Evolutionary conservation across 257 asterid species (phyloP).

Genomic region (Avicennia marina): DNA sequence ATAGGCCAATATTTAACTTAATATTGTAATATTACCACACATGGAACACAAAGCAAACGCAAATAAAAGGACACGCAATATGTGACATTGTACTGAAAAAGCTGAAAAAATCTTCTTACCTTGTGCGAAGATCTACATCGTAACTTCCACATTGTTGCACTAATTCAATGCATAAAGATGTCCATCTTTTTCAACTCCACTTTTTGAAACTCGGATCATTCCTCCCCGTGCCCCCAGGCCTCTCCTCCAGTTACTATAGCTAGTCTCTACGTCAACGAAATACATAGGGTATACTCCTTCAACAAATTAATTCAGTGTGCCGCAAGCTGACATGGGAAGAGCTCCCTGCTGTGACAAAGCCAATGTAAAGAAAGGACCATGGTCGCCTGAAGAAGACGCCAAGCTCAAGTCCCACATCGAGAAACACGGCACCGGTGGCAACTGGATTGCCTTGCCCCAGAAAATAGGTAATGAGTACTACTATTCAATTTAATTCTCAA

Average conservation of each 20-base stretch:
- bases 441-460: conserved; percentile 22
- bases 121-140: too few relatives aligned
- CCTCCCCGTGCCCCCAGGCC: conserved; percentile 28
- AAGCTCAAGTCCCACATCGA: too few relatives aligned
- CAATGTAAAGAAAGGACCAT: conserved; percentile 28
- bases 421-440: too few relatives aligned
- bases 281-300: not conserved
- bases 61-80: too few relatives aligned
- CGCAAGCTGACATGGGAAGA: conserved; percentile 18
- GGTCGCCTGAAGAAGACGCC: too few relatives aligned
- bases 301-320: not conserved
- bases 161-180: conserved; percentile 18
- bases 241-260: conserved; percentile 47
- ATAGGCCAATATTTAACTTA: too few relatives aligned
- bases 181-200: conserved; percentile 26
- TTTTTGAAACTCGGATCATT: conserved; percentile 28
- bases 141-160: conserved; percentile 20
- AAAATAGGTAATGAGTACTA: conserved; percentile 17
- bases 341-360: conserved; percentile 32
- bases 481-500: too few relatives aligned
- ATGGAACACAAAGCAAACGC: too few relatives aligned
- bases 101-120: too few relatives aligned
- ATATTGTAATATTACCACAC: too few relatives aligned
- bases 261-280: not conserved
- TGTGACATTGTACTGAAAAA: too few relatives aligned